These are phyloP conservation scores for Dictyostelium discoideum DNA, from an alignment of 78 protist species.

Conservation along the genomic window DNA sequence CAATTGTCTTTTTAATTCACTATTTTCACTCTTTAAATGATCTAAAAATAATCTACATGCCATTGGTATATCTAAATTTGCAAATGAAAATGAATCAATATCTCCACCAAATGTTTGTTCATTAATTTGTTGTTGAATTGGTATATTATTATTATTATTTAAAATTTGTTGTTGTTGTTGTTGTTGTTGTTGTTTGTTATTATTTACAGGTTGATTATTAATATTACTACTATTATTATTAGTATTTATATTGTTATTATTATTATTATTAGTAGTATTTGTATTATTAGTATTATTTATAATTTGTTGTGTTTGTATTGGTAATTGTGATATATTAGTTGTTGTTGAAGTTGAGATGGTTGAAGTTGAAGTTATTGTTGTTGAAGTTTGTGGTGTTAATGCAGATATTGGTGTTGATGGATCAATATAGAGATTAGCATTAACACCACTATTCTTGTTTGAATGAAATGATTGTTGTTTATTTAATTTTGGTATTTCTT, in stretches of 20 bases:
- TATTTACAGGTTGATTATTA: not conserved
- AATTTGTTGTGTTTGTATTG: not conserved
- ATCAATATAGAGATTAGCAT: not conserved
- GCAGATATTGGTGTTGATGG: not conserved
- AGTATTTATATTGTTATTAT: not conserved
- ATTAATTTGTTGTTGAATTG: not conserved
- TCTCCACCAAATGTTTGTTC: not conserved
- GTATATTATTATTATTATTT: not conserved
- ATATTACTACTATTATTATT: too few species aligned
- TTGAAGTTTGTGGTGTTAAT: not conserved
- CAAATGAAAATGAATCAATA: conserved; percentile 8
- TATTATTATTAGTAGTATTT: not conserved
- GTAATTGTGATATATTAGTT: not conserved
- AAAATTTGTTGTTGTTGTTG: conserved; percentile 13
- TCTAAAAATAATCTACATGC: conserved; percentile 26
- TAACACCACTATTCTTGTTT: not conserved
- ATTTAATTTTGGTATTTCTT: not conserved
- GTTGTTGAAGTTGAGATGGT: not conserved
- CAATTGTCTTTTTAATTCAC: conserved; percentile 29
- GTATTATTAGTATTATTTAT: not conserved
- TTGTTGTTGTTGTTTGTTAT: not conserved
- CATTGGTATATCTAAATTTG: conserved; percentile 12
- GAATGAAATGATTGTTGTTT: conserved; percentile 19
- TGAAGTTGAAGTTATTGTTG: not conserved
- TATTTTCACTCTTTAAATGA: conserved; percentile 43